Percentiles rank a stretch among this genome's conserved stretches.
These are phyloP conservation scores for Blastobotrys malaysiensis DNA, from an alignment of 1,139 yeast genomes.

Conservation along the genomic window DNA sequence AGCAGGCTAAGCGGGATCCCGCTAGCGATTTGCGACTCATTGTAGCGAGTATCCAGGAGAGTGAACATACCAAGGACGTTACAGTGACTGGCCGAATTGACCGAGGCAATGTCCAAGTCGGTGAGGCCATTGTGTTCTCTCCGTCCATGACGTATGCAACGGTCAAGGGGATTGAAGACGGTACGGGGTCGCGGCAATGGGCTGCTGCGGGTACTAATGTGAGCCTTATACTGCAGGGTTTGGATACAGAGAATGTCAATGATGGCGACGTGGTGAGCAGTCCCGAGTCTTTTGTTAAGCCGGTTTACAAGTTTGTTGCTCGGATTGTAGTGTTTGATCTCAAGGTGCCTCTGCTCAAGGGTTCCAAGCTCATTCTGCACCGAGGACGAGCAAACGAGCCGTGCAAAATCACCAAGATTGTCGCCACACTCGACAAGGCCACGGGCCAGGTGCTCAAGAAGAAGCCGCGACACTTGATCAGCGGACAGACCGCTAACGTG, in stretches of 20 bases:
- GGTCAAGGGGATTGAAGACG: constrained; percentile 38
- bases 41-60: constrained; percentile 37
- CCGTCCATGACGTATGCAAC: constrained; percentile 45
- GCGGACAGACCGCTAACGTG: constrained; percentile 68
- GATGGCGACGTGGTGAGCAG: constrained; percentile 71
- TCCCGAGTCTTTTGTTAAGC: constrained; percentile 42
- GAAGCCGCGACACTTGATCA: constrained; percentile 64
- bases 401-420: constrained; percentile 57
- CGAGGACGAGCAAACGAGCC: constrained; percentile 77
- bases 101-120: constrained; percentile 70
- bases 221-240: constrained; percentile 50
- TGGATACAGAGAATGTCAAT: constrained; percentile 48
- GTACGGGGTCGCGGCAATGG: constrained; percentile 27
- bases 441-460: constrained; percentile 44
- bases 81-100: constrained; percentile 66
- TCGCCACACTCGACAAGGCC: constrained; percentile 44
- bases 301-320: constrained; percentile 49
- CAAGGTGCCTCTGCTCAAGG: constrained; percentile 69
- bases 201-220: constrained; percentile 72
- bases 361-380: constrained; percentile 77
- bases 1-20: constrained; percentile 24
- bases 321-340: constrained; percentile 64
- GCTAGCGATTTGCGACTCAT: constrained; percentile 37
- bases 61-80: constrained; percentile 34
- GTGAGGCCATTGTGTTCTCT: constrained; percentile 59